phyloP scores from a whole-genome alignment of 371 early-diverging fungal species.

The Nosema granulosis region DNA sequence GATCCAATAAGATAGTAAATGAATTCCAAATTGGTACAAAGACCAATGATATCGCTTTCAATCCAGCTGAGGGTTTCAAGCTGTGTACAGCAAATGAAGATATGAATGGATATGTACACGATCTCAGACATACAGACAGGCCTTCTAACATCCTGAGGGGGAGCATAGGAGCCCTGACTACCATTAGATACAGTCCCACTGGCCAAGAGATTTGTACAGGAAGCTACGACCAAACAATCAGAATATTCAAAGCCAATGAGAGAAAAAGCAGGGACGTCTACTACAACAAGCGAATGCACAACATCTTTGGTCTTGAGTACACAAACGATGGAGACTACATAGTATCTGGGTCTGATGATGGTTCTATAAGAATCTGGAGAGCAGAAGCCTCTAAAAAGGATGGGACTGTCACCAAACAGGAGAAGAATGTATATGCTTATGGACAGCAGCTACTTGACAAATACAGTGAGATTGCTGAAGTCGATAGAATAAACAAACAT shows the following conservation, averaged over 20 bases:
- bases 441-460: conserved; percentile 79
- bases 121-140: conserved; percentile 81
- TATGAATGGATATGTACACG: conserved; percentile 84
- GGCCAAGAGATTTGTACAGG: conserved; percentile 90
- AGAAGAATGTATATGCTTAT: conserved; percentile 76
- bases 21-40: conserved; percentile 35
- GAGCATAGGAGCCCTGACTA: conserved; percentile 91
- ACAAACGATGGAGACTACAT: conserved; percentile 88
- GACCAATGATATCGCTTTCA: conserved; percentile 58
- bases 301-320: conserved; percentile 80
- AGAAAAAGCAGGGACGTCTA: conserved; percentile 87
- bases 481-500: conserved; percentile 72
- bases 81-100: conserved; percentile 79
- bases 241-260: conserved; percentile 75
- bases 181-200: conserved; percentile 90
- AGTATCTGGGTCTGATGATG: conserved; percentile 92
- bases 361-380: conserved; percentile 93
- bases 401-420: conserved; percentile 72
- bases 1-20: conserved; percentile 43
- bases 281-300: conserved; percentile 90
- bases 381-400: conserved; percentile 79
- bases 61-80: conserved; percentile 59
- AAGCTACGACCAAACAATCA: conserved; percentile 84
- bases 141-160: conserved; percentile 80
- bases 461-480: conserved; percentile 82